phyloP scores from a whole-genome alignment of 257 asterid genomes.

The Salvia hispanica region DNA sequence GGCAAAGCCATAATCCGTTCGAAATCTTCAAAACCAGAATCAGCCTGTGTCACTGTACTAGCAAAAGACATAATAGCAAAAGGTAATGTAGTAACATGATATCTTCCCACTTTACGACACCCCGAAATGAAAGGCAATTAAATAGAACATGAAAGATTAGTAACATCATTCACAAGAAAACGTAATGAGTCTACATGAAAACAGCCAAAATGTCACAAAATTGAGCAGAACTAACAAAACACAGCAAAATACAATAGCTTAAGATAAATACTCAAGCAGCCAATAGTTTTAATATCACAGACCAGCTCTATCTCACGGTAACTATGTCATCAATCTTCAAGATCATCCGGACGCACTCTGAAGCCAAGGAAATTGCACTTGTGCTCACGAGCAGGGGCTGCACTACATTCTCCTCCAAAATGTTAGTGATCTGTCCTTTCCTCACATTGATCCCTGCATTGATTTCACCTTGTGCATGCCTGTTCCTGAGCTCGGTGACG shows the following conservation, averaged over 20 bases:
- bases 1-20: too few species aligned
- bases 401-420: constrained; percentile 95
- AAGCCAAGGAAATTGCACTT: constrained; percentile 84
- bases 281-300: constrained; percentile 10
- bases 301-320: constrained; percentile 80
- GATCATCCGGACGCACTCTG: constrained; percentile 98
- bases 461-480: constrained; percentile 97
- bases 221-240: constrained; percentile 30
- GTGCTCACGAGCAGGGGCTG: constrained; percentile 99
- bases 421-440: constrained; percentile 98
- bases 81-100: background rate
- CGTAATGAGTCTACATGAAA: constrained; percentile 30
- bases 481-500: constrained; percentile 95
- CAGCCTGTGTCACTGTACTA: too few species aligned
- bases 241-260: constrained; percentile 30
- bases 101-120: background rate
- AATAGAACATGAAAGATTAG: constrained; percentile 18
- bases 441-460: constrained; percentile 98
- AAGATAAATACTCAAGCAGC: constrained; percentile 28
- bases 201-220: constrained; percentile 27
- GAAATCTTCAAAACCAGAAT: too few species aligned
- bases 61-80: background rate
- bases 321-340: constrained; percentile 98
- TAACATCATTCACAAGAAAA: constrained; percentile 25
- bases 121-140: constrained; percentile 3